Evolutionary conservation across 768 basidiomycete genomes (phyloP), one percentile per base, ranked within the genome.

Genomic region (Kwoniella heveanensis): DNA sequence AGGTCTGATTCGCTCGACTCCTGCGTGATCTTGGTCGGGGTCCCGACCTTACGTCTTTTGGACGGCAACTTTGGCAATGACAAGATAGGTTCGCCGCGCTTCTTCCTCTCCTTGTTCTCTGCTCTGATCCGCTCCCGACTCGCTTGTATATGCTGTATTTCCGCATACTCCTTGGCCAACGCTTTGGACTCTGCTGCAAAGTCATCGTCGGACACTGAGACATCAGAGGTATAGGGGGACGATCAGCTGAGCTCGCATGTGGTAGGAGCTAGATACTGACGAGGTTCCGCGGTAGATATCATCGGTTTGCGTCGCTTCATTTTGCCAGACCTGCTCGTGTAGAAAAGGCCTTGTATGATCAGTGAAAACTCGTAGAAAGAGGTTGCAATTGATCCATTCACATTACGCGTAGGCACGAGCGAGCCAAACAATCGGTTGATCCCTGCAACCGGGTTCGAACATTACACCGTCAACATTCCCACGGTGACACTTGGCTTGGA

Each of bases 121-220:
- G 47, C 58, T 26, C 55, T 56, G 24, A 70, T 64, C 30, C 36
- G 25, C 7, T 62, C 64, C 4, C 60, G 26, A 19, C 39, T 44
- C 36, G 60, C n/a, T 51, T 53, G 44, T 6, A 52, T 8, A 26
- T 47, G 37, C 29, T 64, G 64, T 5, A 55, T 47, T 15, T 53
- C 61, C 19, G 60, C 57, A 57, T 73, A 73, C 13, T 44, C 62
- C 21, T 58, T 54, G 2, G 66, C 71, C 26, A 60, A 54, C 2
- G 50, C 57, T 54, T 59, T 64, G 6, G 48, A 51, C 5, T 67
- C 66, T 5, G 30, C 22, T 10, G 54, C 57, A 50, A 73, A 73
- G 13, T 73, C 71, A 29, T 73, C 71, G n/a, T 69, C 68, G 9
- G 65, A 62, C n/a, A 65, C 67, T 67, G 56, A 54, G 10, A 2